Conservation (phyloP, 176 grass and related monocot species). For the Areca catechu region DNA sequence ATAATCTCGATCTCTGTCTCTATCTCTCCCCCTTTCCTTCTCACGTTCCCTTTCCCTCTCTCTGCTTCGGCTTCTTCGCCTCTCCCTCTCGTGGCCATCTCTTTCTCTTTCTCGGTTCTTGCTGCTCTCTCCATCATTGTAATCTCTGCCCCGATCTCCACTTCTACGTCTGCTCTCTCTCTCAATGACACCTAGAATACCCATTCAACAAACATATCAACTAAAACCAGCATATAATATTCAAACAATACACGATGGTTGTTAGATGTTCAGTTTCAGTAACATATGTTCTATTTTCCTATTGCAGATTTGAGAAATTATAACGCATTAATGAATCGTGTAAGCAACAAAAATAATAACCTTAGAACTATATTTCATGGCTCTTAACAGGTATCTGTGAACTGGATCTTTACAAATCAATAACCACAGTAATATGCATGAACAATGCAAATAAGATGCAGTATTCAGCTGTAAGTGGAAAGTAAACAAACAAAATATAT, state of each 20-base stretch:
- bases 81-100: constrained; percentile 33
- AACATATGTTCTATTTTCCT: not conserved
- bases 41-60: constrained; percentile 42
- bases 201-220: not conserved
- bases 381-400: too few relatives aligned
- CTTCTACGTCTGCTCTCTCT: constrained; percentile 36
- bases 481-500: too few relatives aligned
- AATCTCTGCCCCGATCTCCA: constrained; percentile 34
- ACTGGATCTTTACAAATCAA: too few relatives aligned
- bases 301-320: not conserved
- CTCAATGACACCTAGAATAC: constrained; percentile 26
- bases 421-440: too few relatives aligned
- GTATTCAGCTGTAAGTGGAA: too few relatives aligned
- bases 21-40: constrained; percentile 50
- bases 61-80: constrained; percentile 37
- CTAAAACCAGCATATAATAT: too few relatives aligned
- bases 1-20: constrained; percentile 26
- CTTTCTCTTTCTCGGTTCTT: constrained; percentile 49
- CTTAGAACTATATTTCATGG: too few relatives aligned
- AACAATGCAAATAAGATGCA: too few relatives aligned
- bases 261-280: too few relatives aligned
- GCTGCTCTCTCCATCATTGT: constrained; percentile 33
- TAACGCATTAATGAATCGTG: too few relatives aligned
- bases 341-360: too few relatives aligned
- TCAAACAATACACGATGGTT: too few relatives aligned